Evolutionary conservation across 2,329 filamentous ascomycete genomes (phyloP).

Genomic region (Colletotrichum sp.): DNA sequence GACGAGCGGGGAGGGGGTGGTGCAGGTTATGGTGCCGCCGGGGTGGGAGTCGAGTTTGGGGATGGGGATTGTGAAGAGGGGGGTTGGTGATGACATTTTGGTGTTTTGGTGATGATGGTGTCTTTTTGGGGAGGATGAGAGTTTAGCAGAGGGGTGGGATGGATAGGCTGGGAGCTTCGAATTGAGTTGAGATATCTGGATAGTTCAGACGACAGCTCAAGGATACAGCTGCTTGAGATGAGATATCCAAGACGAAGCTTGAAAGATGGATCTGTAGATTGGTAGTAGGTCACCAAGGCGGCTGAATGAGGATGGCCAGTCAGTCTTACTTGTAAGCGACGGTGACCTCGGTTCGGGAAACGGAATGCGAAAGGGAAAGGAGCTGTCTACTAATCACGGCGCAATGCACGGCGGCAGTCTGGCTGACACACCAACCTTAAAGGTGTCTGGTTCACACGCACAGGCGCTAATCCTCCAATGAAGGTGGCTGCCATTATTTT

Average conservation of each 20-base stretch:
- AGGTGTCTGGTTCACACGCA: not conserved
- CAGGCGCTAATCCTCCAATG: not conserved
- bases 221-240: not conserved
- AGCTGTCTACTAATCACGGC: not conserved
- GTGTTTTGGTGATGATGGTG: not conserved
- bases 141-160: not conserved
- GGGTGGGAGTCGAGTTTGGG: constrained; percentile 45
- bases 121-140: not conserved
- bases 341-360: constrained; percentile 15
- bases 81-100: constrained; percentile 30
- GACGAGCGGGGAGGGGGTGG: constrained; percentile 61
- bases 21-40: constrained; percentile 67
- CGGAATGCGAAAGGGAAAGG: not conserved
- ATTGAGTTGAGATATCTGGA: not conserved
- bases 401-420: not conserved
- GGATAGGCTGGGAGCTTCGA: not conserved
- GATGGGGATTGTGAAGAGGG: constrained; percentile 67
- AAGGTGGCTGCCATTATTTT: not conserved
- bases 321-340: not conserved
- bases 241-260: not conserved
- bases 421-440: not conserved
- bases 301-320: not conserved
- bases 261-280: not conserved
- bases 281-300: not conserved
- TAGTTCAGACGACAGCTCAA: not conserved